A percentile compares a stretch with the other conserved stretches of the same genome.
phyloP scores from a whole-genome alignment of 257 asterid genomes.

The Solanum infundibuliforme region DNA sequence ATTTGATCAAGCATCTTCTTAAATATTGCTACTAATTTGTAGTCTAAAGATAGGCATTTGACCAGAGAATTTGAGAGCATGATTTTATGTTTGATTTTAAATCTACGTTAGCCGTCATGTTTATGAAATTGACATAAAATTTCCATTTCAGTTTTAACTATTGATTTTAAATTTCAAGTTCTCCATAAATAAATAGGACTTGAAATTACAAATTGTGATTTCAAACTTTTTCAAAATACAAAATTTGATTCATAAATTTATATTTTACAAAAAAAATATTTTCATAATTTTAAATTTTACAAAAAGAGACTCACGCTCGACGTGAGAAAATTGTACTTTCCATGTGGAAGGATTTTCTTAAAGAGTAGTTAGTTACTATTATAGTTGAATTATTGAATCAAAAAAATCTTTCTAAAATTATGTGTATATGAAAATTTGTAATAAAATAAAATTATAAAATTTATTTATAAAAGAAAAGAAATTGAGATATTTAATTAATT shows the following conservation, averaged over 20 bases:
- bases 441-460: background rate
- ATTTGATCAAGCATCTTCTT: background rate
- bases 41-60: background rate
- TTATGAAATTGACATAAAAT: background rate
- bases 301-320: background rate
- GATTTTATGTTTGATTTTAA: background rate
- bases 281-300: background rate
- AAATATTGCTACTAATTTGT: background rate
- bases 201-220: background rate
- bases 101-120: background rate
- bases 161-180: background rate
- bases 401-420: background rate
- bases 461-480: background rate
- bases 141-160: background rate
- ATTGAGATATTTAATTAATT: background rate
- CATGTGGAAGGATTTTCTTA: background rate
- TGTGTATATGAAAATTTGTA: background rate
- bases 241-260: background rate
- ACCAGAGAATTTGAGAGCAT: background rate
- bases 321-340: background rate
- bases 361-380: background rate
- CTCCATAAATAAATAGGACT: background rate
- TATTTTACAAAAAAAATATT: fast-evolving
- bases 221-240: background rate
- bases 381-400: background rate